Evolutionary conservation across 2,329 filamentous ascomycete species (phyloP).

Genomic region (Diaporthe amygdali): DNA sequence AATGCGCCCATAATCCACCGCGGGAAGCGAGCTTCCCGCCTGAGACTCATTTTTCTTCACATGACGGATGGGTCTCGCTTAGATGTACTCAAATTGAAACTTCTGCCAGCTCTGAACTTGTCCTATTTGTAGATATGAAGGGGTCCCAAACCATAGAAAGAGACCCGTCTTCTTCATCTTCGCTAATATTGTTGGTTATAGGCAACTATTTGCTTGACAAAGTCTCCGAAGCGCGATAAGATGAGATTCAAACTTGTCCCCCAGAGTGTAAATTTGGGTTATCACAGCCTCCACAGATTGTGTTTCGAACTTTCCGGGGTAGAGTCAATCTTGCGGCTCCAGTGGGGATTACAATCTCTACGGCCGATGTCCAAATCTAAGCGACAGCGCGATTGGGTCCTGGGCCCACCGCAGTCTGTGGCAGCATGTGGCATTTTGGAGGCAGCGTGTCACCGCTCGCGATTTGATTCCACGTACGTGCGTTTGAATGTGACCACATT

Average conservation of each 20-base stretch:
- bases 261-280: neutral
- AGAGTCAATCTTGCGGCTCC: neutral
- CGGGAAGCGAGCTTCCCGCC: no score
- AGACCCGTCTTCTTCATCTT: neutral
- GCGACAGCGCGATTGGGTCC: neutral
- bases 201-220: neutral
- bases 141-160: neutral
- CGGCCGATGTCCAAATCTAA: neutral
- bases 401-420: neutral
- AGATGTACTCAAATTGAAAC: neutral
- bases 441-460: neutral
- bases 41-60: neutral
- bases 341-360: neutral
- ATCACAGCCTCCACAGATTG: neutral
- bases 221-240: neutral
- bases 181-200: neutral
- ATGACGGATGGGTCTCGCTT: neutral
- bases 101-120: no score
- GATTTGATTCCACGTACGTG: neutral
- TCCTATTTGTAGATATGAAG: neutral
- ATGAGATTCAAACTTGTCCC: neutral
- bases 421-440: neutral
- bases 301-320: conserved; percentile 4
- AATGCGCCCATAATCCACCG: neutral
- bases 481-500: neutral